phyloP scores from a whole-genome alignment of 495 filamentous ascomycete genomes.

The Aspergillus sclerotiicarbonarius region DNA sequence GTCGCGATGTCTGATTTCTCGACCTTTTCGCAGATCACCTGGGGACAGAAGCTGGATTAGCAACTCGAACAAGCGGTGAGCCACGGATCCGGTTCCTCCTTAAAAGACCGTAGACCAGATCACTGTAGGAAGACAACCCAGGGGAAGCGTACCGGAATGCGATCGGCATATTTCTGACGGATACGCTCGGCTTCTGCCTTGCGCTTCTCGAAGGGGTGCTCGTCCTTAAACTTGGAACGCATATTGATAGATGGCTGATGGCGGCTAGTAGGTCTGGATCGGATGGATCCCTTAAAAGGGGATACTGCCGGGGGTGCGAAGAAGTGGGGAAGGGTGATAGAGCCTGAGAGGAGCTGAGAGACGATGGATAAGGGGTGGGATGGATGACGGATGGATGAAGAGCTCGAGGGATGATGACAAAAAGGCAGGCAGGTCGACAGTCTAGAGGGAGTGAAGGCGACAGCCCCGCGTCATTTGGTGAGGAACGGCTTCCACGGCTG shows the following conservation, averaged over 20 bases:
- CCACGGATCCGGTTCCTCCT: constrained; percentile 1
- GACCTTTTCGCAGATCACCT: constrained; percentile 99
- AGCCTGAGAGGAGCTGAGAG: constrained; percentile 14
- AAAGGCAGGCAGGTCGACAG: not conserved
- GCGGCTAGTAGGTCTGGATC: constrained; percentile 5
- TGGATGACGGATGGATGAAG: constrained; percentile 17
- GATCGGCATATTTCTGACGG: constrained; percentile 97
- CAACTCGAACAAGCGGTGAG: constrained; percentile 43
- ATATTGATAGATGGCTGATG: constrained; percentile 53
- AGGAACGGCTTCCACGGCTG: constrained; percentile 12
- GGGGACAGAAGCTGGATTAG: constrained; percentile 26
- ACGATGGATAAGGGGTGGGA: constrained; percentile 15
- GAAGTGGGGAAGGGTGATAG: constrained; percentile 1
- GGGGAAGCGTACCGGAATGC: constrained; percentile 73
- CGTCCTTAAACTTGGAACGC: constrained; percentile 99
- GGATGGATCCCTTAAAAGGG: constrained; percentile 3
- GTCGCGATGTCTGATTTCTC: constrained; percentile 99
- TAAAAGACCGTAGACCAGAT: not conserved
- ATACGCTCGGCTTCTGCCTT: constrained; percentile 99
- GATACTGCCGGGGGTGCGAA: not conserved
- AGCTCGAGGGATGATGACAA: constrained; percentile 18
- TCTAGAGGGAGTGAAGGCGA: constrained; percentile 13
- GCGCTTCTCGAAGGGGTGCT: constrained; percentile 98
- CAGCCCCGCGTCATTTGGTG: constrained; percentile 31
- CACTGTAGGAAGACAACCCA: not conserved